These are phyloP conservation scores for Allium cepa DNA, from an alignment of 106 monocot species.

Conservation along the genomic window DNA sequence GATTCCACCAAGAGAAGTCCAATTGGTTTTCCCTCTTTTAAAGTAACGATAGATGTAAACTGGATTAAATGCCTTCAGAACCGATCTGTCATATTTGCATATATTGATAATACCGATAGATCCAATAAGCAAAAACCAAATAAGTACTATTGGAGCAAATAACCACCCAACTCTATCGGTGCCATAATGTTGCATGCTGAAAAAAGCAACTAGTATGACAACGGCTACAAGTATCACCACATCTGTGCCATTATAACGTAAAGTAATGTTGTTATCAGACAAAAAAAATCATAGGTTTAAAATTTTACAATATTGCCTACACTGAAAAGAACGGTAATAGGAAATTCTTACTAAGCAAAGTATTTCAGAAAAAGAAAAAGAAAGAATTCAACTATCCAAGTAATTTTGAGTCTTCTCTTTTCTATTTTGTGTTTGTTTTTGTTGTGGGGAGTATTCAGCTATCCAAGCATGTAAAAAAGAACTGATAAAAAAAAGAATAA, in stretches of 20 bases:
- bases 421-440: no score
- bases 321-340: no score
- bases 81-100: slow-evolving; percentile 65
- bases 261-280: background rate
- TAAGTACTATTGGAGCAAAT: slow-evolving; percentile 82
- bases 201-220: slow-evolving; percentile 53
- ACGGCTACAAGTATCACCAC: slow-evolving; percentile 75
- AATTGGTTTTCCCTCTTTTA: slow-evolving; percentile 31
- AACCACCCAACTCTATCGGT: slow-evolving; percentile 71
- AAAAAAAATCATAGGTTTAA: no score
- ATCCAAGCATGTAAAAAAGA: no score
- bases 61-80: slow-evolving; percentile 79
- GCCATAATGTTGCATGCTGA: slow-evolving; percentile 53
- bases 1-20: slow-evolving; percentile 91
- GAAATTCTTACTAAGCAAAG: no score
- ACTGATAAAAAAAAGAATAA: no score
- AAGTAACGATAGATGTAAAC: slow-evolving; percentile 66
- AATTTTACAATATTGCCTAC: no score
- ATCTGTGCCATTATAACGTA: slow-evolving; percentile 38
- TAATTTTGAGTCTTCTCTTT: background rate
- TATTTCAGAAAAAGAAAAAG: background rate
- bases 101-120: slow-evolving; percentile 68
- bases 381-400: background rate
- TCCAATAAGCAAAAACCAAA: slow-evolving; percentile 88
- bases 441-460: no score